Evolutionary conservation across 2,329 filamentous ascomycete species (phyloP).

Genomic region (Paracorniculantispora psalliotae): DNA sequence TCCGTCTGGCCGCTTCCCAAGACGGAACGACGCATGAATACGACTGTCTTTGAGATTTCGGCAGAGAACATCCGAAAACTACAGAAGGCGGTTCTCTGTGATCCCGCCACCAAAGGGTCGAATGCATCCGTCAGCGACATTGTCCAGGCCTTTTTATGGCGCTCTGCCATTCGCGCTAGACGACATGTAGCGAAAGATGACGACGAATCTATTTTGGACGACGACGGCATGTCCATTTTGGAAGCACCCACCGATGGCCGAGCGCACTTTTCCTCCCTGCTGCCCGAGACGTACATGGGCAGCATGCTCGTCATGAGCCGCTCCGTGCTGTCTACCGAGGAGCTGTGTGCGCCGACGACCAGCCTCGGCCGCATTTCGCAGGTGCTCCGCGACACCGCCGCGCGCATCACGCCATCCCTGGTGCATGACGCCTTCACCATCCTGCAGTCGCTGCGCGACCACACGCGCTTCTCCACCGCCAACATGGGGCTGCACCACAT

Average conservation of each 20-base stretch:
- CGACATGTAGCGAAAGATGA: slow-evolving; percentile 27
- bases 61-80: slow-evolving; percentile 25
- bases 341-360: slow-evolving; percentile 24
- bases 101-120: slow-evolving; percentile 21
- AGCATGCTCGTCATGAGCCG: slow-evolving; percentile 25
- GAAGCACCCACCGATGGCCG: slow-evolving; percentile 30
- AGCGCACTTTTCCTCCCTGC: slow-evolving; percentile 24
- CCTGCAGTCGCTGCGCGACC: slow-evolving; percentile 23
- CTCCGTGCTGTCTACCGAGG: slow-evolving; percentile 20
- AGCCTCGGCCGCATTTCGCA: slow-evolving; percentile 23
- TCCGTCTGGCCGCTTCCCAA: slow-evolving; percentile 26
- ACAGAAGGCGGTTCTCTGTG: slow-evolving; percentile 25
- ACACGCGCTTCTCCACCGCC: slow-evolving; percentile 21
- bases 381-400: slow-evolving; percentile 22
- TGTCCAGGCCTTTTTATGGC: slow-evolving; percentile 37
- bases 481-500: slow-evolving; percentile 24
- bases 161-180: slow-evolving; percentile 29
- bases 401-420: slow-evolving; percentile 22
- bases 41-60: slow-evolving; percentile 29
- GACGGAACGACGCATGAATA: slow-evolving; percentile 23
- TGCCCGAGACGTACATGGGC: slow-evolving; percentile 27
- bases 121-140: slow-evolving; percentile 32
- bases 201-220: slow-evolving; percentile 13
- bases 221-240: slow-evolving; percentile 27
- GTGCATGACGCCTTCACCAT: slow-evolving; percentile 27